Conservation (phyloP, 1,284 basidiomycete species). For the Puccinia novopanici region DNA sequence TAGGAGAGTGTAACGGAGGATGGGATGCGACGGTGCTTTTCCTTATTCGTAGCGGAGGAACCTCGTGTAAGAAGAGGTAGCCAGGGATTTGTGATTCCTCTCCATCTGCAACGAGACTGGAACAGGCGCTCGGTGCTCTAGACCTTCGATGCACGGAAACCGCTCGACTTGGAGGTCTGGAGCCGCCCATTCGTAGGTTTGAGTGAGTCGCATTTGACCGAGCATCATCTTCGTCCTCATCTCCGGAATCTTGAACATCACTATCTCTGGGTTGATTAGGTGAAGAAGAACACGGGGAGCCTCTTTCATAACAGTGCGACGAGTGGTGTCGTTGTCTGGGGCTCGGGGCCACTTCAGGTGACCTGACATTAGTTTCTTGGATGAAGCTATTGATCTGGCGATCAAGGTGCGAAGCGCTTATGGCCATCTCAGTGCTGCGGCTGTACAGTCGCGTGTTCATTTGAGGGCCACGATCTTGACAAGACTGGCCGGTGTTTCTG, state of each 20-base stretch:
- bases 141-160: conserved; percentile 9
- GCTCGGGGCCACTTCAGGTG: background rate
- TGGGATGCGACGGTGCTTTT: conserved; percentile 16
- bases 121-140: conserved; percentile 15
- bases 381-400: conserved; percentile 39
- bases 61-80: conserved; percentile 40
- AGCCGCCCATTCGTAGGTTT: conserved; percentile 40
- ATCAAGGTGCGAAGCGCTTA: conserved; percentile 37
- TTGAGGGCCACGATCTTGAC: background rate
- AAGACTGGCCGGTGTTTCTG: conserved; percentile 3
- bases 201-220: background rate
- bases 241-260: background rate
- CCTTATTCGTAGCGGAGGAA: conserved; percentile 37
- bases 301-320: background rate
- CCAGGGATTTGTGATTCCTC: conserved; percentile 25
- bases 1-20: background rate
- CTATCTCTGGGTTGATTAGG: background rate
- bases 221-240: background rate
- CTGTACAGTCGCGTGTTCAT: background rate
- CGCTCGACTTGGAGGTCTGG: conserved; percentile 38
- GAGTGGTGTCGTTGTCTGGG: background rate
- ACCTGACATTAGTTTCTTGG: conserved; percentile 9
- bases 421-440: conserved; percentile 14
- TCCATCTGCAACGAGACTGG: conserved; percentile 22
- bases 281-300: conserved; percentile 1